Evolutionary conservation across 352 stramenopile species (phyloP).

Genomic region (Phytophthora chlamydospora): DNA sequence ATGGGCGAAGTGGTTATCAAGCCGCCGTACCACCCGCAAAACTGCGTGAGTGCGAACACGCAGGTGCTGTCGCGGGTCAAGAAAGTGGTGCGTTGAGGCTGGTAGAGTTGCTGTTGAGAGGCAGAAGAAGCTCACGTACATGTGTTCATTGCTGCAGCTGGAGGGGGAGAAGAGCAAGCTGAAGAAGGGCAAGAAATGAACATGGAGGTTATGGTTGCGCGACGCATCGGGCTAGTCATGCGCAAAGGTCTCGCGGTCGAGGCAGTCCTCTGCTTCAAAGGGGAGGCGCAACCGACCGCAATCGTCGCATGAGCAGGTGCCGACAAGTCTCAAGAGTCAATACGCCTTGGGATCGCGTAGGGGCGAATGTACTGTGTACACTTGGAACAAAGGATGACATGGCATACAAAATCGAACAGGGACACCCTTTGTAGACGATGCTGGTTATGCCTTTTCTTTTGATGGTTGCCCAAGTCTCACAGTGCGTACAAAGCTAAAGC

Average conservation of each 20-base stretch:
- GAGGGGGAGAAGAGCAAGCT: constrained; percentile 81
- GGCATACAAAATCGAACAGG: constrained; percentile 16
- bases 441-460: too few relatives aligned
- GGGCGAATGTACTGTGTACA: constrained; percentile 27
- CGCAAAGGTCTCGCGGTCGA: constrained; percentile 20
- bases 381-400: constrained; percentile 18
- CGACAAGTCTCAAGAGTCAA: constrained; percentile 16
- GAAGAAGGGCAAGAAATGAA: constrained; percentile 62
- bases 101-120: not conserved
- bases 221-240: constrained; percentile 15
- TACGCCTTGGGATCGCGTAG: constrained; percentile 12
- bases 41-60: constrained; percentile 76
- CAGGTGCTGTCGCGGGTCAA: constrained; percentile 82
- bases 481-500: too few relatives aligned
- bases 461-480: too few relatives aligned
- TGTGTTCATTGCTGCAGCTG: constrained; percentile 35
- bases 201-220: constrained; percentile 1
- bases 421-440: constrained; percentile 12
- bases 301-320: constrained; percentile 13
- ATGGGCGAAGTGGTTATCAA: constrained; percentile 89
- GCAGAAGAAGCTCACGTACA: not conserved
- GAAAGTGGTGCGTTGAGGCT: constrained; percentile 77
- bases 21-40: constrained; percentile 81
- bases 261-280: constrained; percentile 35
- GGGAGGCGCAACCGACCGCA: constrained; percentile 27